Conservation (phyloP, 129 eudicot species). For the Oenanthe sinensis region DNA sequence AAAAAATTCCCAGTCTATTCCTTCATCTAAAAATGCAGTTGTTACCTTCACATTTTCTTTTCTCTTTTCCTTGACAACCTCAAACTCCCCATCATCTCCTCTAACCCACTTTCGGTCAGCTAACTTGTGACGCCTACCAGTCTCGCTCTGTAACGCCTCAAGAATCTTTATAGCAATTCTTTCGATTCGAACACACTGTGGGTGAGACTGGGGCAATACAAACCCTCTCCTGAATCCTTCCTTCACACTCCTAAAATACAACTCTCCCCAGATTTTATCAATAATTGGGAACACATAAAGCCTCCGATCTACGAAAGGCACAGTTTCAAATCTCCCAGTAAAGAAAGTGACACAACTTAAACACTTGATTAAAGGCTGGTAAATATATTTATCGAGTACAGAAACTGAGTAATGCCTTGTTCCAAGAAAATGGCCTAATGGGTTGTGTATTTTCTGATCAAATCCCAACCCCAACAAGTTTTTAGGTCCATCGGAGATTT, state of each 20-base stretch:
- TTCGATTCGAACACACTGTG: background rate
- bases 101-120: background rate
- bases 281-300: background rate
- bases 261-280: conserved; percentile 2
- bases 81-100: background rate
- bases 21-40: background rate
- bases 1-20: background rate
- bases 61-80: background rate
- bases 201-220: background rate
- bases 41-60: background rate
- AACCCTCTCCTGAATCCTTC: background rate
- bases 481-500: background rate
- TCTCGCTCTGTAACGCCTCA: background rate
- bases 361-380: background rate
- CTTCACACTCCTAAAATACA: background rate
- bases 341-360: background rate
- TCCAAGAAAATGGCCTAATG: background rate
- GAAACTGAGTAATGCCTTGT: background rate
- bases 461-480: background rate
- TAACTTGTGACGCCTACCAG: background rate
- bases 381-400: background rate
- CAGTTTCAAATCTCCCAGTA: background rate
- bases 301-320: background rate
- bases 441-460: background rate
- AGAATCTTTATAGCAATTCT: background rate